These are phyloP conservation scores for Nyctanthes arbortristis DNA, from an alignment of 257 asterid species.

Conservation along the genomic window DNA sequence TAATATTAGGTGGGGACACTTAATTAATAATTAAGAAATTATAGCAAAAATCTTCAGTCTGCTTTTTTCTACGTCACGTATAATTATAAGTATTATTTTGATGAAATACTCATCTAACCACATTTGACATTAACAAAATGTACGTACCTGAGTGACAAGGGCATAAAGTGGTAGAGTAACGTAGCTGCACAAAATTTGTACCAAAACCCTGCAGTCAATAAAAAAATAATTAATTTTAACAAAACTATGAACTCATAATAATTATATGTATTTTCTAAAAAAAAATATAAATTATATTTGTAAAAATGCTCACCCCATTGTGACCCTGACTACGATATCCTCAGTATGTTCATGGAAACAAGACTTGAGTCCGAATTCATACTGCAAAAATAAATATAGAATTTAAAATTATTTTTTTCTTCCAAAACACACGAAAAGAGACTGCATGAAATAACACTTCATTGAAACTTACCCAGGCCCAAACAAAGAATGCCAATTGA, in stretches of 20 bases:
- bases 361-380: conserved; percentile 72
- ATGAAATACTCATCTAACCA: not conserved
- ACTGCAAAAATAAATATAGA: conserved; percentile 33
- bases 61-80: too few species aligned
- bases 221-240: not conserved
- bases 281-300: not conserved
- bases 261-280: not conserved
- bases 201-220: conserved; percentile 51
- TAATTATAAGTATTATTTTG: not conserved
- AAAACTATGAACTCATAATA: too few species aligned
- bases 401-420: too few species aligned
- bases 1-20: too few species aligned
- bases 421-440: too few species aligned
- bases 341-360: conserved; percentile 80
- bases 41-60: too few species aligned
- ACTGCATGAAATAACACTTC: not conserved
- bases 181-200: conserved; percentile 80
- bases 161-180: conserved; percentile 95
- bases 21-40: too few species aligned
- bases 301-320: conserved; percentile 72
- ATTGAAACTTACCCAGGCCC: conserved; percentile 76
- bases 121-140: not conserved
- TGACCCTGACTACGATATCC: conserved; percentile 69
- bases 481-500: conserved; percentile 90
- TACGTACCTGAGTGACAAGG: conserved; percentile 88